Evolutionary conservation across 2,329 filamentous ascomycete genomes (phyloP), one percentile per base, ranked within the genome.

Genomic region (Davidsoniella eucalypti): DNA sequence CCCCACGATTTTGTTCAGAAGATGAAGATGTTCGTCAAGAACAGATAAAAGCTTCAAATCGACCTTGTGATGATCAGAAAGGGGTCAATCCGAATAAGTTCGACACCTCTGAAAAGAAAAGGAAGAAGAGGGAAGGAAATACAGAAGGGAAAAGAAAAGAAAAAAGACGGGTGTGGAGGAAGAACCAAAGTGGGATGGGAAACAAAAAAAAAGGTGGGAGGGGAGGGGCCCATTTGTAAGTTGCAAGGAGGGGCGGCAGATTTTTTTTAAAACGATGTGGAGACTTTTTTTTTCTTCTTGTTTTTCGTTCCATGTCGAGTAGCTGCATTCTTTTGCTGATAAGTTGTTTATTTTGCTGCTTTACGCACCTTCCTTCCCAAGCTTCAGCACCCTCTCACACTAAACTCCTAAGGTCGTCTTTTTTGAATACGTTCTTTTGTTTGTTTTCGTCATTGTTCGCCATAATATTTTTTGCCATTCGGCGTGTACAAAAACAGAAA

Each of bases 1-100:
- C 57, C 57, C 57, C 56, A 57, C 57, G 55, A 50, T 53, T 33
- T 33, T 33, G 33, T 51, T 47, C 39, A 45, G 44, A 51, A 37
- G 36, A 44, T 23, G 41, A 33, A 45, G 29, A 50, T 33, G 43
- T 49, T 43, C 49, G 43, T 50, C 41, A 44, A 48, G 41, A 50
- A 44, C 38, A 44, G 33, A n/a, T 4, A 43, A 10, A 33, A 52
- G 25, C 44, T 45, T 49, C 26, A 33, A 41, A 49, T 49, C 47
- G 47, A 42, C 47, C 47, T 49, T 25, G 47, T 39, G 47, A 42
- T 38, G 41, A 41, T 49, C 23, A 49, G 39, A 46, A 52, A 50
- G 51, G 51, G 51, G 51, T 47, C 51, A 52, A 50, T 49, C 47
- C 47, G 39, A 53, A 48, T 33, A 47, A 26, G 47, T 50, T 52